Conservation (phyloP, 1,284 basidiomycete species). For the Xanthoconium separans region DNA sequence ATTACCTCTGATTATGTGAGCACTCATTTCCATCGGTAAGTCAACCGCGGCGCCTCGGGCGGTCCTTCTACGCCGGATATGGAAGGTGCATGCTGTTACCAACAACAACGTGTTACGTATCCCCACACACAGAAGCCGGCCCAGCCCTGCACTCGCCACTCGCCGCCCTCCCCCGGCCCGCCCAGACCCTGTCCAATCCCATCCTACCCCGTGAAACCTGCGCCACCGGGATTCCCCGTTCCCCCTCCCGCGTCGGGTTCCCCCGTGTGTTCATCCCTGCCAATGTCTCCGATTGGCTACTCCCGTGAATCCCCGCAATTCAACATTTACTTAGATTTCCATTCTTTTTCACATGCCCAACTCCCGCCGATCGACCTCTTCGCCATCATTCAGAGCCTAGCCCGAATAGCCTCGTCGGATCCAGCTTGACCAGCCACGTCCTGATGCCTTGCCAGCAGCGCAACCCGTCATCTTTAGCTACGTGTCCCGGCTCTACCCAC, state of each 20-base stretch:
- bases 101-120: constrained; percentile 26
- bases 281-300: constrained; percentile 3
- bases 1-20: constrained; percentile 35
- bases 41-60: constrained; percentile 34
- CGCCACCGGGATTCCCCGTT: constrained; percentile 30
- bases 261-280: constrained; percentile 21
- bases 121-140: constrained; percentile 21
- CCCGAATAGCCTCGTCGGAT: no score
- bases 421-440: not conserved
- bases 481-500: not conserved
- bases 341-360: no score
- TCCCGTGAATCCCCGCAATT: constrained; percentile 5
- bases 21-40: constrained; percentile 28
- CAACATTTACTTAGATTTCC: not conserved
- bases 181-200: constrained; percentile 12
- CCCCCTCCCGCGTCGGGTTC: constrained; percentile 14
- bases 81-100: constrained; percentile 27
- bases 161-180: constrained; percentile 22
- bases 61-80: constrained; percentile 12
- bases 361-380: no score
- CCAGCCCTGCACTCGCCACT: constrained; percentile 28
- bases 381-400: no score
- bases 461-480: no score
- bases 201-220: constrained; percentile 20
- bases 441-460: not conserved